Percentiles rank a stretch among this genome's conserved stretches.
Evolutionary conservation across 768 basidiomycete species (phyloP).

Genomic region (Plicaturopsis crispa): DNA sequence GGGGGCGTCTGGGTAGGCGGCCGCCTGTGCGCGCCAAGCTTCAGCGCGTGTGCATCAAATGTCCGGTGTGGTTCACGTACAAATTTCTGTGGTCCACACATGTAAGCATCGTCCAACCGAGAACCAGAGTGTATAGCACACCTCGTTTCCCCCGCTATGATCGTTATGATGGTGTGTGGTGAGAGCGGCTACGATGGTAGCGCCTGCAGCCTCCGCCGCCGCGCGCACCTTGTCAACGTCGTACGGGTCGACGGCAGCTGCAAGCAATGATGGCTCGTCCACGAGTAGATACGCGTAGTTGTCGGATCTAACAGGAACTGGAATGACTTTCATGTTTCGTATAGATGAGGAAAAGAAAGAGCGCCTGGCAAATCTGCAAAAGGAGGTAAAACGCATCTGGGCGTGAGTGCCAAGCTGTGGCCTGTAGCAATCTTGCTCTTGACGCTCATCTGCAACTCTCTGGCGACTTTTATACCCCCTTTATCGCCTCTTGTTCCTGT

Average conservation of each 20-base stretch:
- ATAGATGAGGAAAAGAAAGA: slow-evolving; percentile 4
- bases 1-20: slow-evolving; percentile 35
- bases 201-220: slow-evolving; percentile 44
- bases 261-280: slow-evolving; percentile 56
- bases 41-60: too few species aligned
- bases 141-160: slow-evolving; percentile 84
- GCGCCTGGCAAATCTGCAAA: too few species aligned
- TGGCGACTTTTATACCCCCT: neutral
- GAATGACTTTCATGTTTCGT: slow-evolving; percentile 60
- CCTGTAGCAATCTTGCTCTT: neutral
- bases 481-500: neutral
- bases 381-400: too few species aligned
- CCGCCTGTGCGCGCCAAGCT: too few species aligned
- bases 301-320: slow-evolving; percentile 73
- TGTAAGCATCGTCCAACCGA: slow-evolving; percentile 39
- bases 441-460: neutral
- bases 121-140: slow-evolving; percentile 19
- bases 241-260: slow-evolving; percentile 77
- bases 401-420: too few species aligned
- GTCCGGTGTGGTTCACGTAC: slow-evolving; percentile 21
- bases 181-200: slow-evolving; percentile 63
- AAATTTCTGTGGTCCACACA: slow-evolving; percentile 16
- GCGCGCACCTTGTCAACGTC: slow-evolving; percentile 64
- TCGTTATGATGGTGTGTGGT: slow-evolving; percentile 94
- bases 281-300: slow-evolving; percentile 84